phyloP scores from a whole-genome alignment of 192 early-diverging fungal species.

The Coemansia biformis region DNA sequence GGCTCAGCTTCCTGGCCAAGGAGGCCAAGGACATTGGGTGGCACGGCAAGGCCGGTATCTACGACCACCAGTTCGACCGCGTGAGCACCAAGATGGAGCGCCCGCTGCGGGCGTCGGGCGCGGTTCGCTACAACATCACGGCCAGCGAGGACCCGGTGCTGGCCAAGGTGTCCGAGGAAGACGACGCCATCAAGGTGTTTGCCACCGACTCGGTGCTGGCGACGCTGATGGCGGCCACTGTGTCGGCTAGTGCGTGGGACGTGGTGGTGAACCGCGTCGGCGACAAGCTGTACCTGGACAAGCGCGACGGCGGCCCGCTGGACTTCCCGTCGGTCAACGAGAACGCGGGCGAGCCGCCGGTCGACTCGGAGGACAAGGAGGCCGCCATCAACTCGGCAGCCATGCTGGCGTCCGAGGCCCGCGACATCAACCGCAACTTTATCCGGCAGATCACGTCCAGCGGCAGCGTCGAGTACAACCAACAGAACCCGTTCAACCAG shows the following conservation, averaged over 20 bases:
- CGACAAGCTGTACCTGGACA: slow-evolving; percentile 85
- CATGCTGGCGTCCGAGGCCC: slow-evolving; percentile 81
- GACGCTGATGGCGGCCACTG: slow-evolving; percentile 86
- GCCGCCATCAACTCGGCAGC: slow-evolving; percentile 73
- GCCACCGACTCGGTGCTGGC: slow-evolving; percentile 88
- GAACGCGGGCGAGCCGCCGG: slow-evolving; percentile 86
- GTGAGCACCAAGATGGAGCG: slow-evolving; percentile 75
- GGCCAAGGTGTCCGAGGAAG: slow-evolving; percentile 44
- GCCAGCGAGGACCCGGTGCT: slow-evolving; percentile 87
- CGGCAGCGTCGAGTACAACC: slow-evolving; percentile 53
- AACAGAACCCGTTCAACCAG: slow-evolving; percentile 72
- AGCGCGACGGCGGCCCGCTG: slow-evolving; percentile 72
- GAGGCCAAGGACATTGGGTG: slow-evolving; percentile 78
- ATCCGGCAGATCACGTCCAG: slow-evolving; percentile 66
- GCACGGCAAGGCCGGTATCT: slow-evolving; percentile 68
- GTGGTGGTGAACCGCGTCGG: slow-evolving; percentile 81
- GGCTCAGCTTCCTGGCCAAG: slow-evolving; percentile 72
- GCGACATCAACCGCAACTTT: slow-evolving; percentile 80
- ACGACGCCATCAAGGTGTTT: slow-evolving; percentile 63
- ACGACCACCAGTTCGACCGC: slow-evolving; percentile 82
- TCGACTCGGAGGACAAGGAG: slow-evolving; percentile 83
- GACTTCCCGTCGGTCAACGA: slow-evolving; percentile 94
- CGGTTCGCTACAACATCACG: slow-evolving; percentile 68
- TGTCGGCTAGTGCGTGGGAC: slow-evolving; percentile 94
- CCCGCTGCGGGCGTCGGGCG: slow-evolving; percentile 60